Evolutionary conservation across 2,329 filamentous ascomycete species (phyloP), one percentile per base, ranked within the genome.

Genomic region (Aurifilum marmelostoma): DNA sequence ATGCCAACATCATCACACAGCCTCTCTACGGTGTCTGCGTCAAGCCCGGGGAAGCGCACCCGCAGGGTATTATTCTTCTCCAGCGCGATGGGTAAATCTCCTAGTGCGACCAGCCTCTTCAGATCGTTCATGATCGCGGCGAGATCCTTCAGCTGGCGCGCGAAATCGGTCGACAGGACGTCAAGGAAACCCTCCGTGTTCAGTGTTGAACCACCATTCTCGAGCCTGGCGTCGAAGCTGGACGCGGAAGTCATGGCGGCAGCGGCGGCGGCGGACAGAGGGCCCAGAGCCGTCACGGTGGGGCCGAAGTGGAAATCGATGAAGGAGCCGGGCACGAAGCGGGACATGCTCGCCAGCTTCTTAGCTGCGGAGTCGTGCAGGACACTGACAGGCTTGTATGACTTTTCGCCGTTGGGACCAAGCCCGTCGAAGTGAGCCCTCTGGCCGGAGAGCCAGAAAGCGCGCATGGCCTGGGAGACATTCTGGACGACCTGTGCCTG

Each of bases 401-500:
- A 87, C 80, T 92, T 91, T 80, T 94, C 89, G 59, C 94, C 94
- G 14, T 86, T 88, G 21, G 87, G 80, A 67, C 90, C 89, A 58
- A 91, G 79, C 16, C 95, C 95, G 77, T 97, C 92, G 75, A 94
- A 97, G 69, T 92, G 91, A 12, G 92, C 90, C 78, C 94, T 96
- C 76, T 97, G 89, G 0, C 96, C 96, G 0, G 92, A 94, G n/a
- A 97, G 85, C 81, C 93, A 91, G 80, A 99, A 97, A 16, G 94
- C 94, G 66, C 96, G 89, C 76, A 98, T 90, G 6, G 94, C 96
- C 74, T 94, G 90, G 16, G 93, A 97, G n/a, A 97, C 95, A 80
- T 97, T 97, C 79, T 96, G 92, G 65, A 98, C 88, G 61, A 98
- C 93, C 78, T 98, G 93, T 1, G 94, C 93, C 52, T 93, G 94